phyloP scores from a whole-genome alignment of 2,329 filamentous ascomycete genomes.

The Aspergillus sp. region DNA sequence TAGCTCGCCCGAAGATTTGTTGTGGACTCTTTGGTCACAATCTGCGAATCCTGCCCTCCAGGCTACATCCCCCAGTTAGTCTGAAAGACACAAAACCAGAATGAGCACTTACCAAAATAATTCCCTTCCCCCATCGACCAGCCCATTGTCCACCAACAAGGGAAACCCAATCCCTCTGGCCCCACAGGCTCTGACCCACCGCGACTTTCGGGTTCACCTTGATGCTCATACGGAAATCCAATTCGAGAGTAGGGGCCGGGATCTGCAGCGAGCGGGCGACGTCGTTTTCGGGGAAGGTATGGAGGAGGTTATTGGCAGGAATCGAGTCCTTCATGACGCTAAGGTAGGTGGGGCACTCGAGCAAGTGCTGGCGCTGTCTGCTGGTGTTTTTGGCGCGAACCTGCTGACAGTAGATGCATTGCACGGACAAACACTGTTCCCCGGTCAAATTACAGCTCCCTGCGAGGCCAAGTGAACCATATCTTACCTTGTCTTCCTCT shows the following conservation, averaged over 20 bases:
- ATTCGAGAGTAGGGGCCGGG: slow-evolving; percentile 43
- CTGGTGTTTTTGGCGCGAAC: slow-evolving; percentile 49
- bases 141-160: slow-evolving; percentile 50
- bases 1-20: slow-evolving; percentile 43
- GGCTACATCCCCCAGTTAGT: slow-evolving; percentile 29
- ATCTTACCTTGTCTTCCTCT: slow-evolving; percentile 41
- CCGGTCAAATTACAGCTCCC: slow-evolving; percentile 4
- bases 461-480: neutral
- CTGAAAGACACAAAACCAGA: neutral
- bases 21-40: slow-evolving; percentile 44
- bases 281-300: slow-evolving; percentile 48
- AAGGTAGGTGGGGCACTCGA: slow-evolving; percentile 47
- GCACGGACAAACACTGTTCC: slow-evolving; percentile 42
- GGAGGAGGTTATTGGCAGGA: slow-evolving; percentile 47
- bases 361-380: slow-evolving; percentile 44
- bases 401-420: slow-evolving; percentile 49
- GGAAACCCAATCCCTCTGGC: slow-evolving; percentile 48
- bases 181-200: slow-evolving; percentile 44
- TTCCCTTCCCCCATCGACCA: slow-evolving; percentile 49
- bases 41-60: slow-evolving; percentile 47
- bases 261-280: slow-evolving; percentile 44
- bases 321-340: slow-evolving; percentile 51
- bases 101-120: slow-evolving; percentile 41
- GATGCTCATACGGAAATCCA: slow-evolving; percentile 51
- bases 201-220: slow-evolving; percentile 48